A percentile compares a stretch with the other conserved stretches of the same genome.
Conservation (phyloP, 75 land plant species). For the Pinus taeda region DNA sequence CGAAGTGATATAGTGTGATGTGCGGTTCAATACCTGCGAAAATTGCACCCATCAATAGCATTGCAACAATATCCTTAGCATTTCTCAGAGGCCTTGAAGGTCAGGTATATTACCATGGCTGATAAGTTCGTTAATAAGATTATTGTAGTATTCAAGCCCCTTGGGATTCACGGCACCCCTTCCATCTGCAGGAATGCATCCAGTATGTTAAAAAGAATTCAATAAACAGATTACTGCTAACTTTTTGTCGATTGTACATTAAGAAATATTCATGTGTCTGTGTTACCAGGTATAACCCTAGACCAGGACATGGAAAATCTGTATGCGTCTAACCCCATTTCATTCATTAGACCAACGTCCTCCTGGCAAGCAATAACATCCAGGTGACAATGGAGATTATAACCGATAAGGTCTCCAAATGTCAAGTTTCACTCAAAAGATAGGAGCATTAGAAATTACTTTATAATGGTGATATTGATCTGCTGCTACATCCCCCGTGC, state of each 20-base stretch:
- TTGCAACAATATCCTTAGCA: too few relatives aligned
- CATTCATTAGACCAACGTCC: slow-evolving; percentile 31
- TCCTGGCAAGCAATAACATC: slow-evolving; percentile 22
- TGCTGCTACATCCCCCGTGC: slow-evolving; percentile 48
- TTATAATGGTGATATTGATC: slow-evolving; percentile 81
- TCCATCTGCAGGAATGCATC: slow-evolving; percentile 19
- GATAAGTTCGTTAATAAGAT: slow-evolving; percentile 31
- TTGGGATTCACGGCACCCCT: slow-evolving; percentile 32
- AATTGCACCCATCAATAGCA: background rate
- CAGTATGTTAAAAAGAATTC: background rate
- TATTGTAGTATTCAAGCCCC: slow-evolving; percentile 42
- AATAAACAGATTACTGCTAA: background rate
- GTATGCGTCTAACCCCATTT: slow-evolving; percentile 40
- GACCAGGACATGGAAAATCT: slow-evolving; percentile 52
- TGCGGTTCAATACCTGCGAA: slow-evolving; percentile 64
- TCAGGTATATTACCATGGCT: slow-evolving; percentile 14
- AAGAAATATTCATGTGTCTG: background rate
- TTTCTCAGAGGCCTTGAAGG: too few relatives aligned
- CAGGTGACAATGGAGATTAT: too few relatives aligned
- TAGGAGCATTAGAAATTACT: slow-evolving; percentile 24
- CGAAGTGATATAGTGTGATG: slow-evolving; percentile 52
- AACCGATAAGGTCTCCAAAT: too few relatives aligned
- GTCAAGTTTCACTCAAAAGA: background rate
- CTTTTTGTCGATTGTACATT: background rate
- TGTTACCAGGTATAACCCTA: slow-evolving; percentile 36